Evolutionary conservation across 106 monocot genomes (phyloP).

Genomic region (Amphibolis antarctica): DNA sequence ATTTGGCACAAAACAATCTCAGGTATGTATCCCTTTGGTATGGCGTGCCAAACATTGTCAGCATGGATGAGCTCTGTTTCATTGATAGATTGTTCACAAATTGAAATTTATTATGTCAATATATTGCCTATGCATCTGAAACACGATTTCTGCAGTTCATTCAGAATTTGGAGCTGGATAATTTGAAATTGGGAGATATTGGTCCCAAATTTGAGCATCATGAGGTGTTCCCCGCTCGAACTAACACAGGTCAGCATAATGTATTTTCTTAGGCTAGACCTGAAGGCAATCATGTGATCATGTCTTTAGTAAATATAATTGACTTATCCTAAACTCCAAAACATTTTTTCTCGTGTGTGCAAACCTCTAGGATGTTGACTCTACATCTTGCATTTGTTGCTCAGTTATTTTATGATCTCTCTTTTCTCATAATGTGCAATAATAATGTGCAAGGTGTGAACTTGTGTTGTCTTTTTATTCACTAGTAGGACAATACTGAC

Average conservation of each 20-base stretch:
- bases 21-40: constrained; percentile 32
- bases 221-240: constrained; percentile 91
- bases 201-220: constrained; percentile 98
- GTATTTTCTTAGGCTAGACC: not conserved
- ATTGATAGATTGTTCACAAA: not conserved
- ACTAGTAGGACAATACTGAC: too few species aligned
- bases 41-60: not conserved
- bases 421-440: too few species aligned
- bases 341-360: too few species aligned
- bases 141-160: not conserved
- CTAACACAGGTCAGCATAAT: constrained; percentile 62
- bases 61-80: not conserved
- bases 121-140: not conserved
- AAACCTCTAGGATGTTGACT: too few species aligned
- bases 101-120: constrained; percentile 1
- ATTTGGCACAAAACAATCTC: constrained; percentile 38
- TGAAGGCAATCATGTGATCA: too few species aligned
- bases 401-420: too few species aligned
- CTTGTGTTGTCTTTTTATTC: too few species aligned
- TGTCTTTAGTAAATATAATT: too few species aligned
- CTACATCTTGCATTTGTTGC: too few species aligned
- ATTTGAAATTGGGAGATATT: constrained; percentile 61
- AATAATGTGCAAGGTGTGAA: too few species aligned
- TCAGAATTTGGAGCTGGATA: constrained; percentile 74
- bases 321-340: too few species aligned